Evolutionary conservation across 441 rosid genomes (phyloP), one percentile per base, ranked within the genome.

Genomic region (Macaranga tanarius): DNA sequence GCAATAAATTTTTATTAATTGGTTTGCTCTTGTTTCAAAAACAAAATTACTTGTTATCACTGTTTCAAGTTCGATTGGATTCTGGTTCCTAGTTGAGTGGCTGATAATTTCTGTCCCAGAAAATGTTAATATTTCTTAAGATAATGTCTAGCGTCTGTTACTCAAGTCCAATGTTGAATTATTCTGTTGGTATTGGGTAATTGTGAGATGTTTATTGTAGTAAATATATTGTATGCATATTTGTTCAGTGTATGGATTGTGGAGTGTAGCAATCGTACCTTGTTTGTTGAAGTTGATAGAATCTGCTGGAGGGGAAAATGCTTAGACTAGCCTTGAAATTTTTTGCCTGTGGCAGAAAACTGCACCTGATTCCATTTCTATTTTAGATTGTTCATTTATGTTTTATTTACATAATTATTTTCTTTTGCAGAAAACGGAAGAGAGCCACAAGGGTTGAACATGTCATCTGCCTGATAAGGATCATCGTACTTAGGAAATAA

Each of bases 401-500:
- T 50, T 17, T 22, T 19, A 16, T 47, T 50, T 16, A 42, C 51
- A 7, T 28, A 9, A 10, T 20, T 62, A 8, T 51, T 9, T 62
- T 51, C 11, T 51, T 10, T 45, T 42, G 75, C 82, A 83, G 84
- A 74, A 59, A 63, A 31, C 65, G 59, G 80, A 61, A 62, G 82
- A 62, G 62, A 54, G 72, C 59, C 71, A 61, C 4, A 65, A 78
- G 72, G 71, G 62, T 47, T 80, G 73, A 80, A 19, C 22, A 13
- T 13, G 10, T 47, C 54, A 19, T 54, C 70, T 62, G 5, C 42
- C 20, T 28, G 52, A 19, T 71, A 26, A 48, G 22, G 44, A 42
- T 15, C 17, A 50, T 25, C 28, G 17, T 62, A 71, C 57, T 59
- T 42, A 48, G 66, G 66, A 44, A 59, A 38, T 11, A 38, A 65